Base-by-base conservation (phyloP, 768 basidiomycete genomes). In the Trametes maxima region DNA sequence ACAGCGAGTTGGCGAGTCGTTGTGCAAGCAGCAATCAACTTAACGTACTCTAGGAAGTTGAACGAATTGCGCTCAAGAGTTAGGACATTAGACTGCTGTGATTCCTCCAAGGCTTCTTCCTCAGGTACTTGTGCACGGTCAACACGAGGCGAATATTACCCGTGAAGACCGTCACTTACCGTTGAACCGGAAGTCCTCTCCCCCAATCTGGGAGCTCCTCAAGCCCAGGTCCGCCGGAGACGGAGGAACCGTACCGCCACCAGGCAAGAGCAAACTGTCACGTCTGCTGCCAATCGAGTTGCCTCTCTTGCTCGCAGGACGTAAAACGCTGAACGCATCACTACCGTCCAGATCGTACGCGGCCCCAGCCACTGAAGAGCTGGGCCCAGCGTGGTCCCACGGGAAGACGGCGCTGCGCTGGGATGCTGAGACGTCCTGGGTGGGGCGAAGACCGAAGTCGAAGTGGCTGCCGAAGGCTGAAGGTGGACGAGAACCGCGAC, bases 301-400 rank as follows among this genome's bases (percentile, higher is more conserved):
- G 54, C 83, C 82, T 62, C 85, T 79, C 63, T 87, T 70, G 54
- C 76, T 78, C 36, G 33, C 53, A 4, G 54, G 49, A 4, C 62
- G 62, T 22, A 54, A 21, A 11, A 45, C 62, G 63, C 79, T 79
- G 43, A 80, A 68, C 47, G 77, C 75, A 53, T 82, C 82, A 63
- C 78, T 82, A 43, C 77, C 78, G 49, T 71, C 67, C 14, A 70
- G 58, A 21, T 73, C 74, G 37, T 75, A 77, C 17, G 68, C 74
- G 2, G 59, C 79, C 24, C 73, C 82, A 35, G 68, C 65, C 24
- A 75, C 77, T 35, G 82, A 85, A 0, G 87, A 88, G 53, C 86
- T 89, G 42, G 77, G 78, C 3, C 86, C 88, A 5, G 81, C 90
- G 70, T 92, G 82, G 68, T 93, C 90, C 91, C 91, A 94, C 5